phyloP scores from a whole-genome alignment of 208 protist species.

The Crithidia bombi region DNA sequence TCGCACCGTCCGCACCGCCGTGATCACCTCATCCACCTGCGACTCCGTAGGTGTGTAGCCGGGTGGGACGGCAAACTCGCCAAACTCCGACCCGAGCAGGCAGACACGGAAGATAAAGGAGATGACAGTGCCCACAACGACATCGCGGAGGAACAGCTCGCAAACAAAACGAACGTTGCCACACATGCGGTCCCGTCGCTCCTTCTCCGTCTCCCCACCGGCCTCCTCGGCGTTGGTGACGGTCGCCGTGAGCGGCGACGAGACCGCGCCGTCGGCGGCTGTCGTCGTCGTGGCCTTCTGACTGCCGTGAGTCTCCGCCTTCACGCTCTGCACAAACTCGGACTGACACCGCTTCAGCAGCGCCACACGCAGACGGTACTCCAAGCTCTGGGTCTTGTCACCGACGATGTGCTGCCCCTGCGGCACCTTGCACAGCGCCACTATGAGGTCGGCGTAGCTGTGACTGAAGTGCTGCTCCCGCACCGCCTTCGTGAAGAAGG shows the following conservation, averaged over 20 bases:
- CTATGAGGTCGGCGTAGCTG: slow-evolving; percentile 77
- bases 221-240: slow-evolving; percentile 11
- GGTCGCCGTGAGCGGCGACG: slow-evolving; percentile 7
- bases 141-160: slow-evolving; percentile 72
- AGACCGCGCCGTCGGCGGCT: not conserved
- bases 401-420: slow-evolving; percentile 63
- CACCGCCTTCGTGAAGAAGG: slow-evolving; percentile 86
- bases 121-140: slow-evolving; percentile 68
- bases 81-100: slow-evolving; percentile 48
- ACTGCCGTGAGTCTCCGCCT: slow-evolving; percentile 12
- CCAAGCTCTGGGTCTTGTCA: slow-evolving; percentile 63
- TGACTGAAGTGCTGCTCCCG: slow-evolving; percentile 75
- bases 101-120: slow-evolving; percentile 61
- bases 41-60: slow-evolving; percentile 64
- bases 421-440: slow-evolving; percentile 63
- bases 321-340: slow-evolving; percentile 56
- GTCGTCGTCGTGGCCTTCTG: not conserved
- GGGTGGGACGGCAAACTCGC: slow-evolving; percentile 54
- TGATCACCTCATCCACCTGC: slow-evolving; percentile 79
- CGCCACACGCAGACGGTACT: slow-evolving; percentile 72
- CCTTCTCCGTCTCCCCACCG: slow-evolving; percentile 44
- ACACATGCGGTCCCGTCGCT: slow-evolving; percentile 62
- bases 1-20: slow-evolving; percentile 47
- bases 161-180: slow-evolving; percentile 82
- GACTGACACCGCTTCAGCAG: slow-evolving; percentile 71